A percentile compares a stretch with the other conserved stretches of the same genome.
These are phyloP conservation scores for Cyclotella choctawhatcheeana DNA, from an alignment of 108 stramenopile species.

Conservation along the genomic window DNA sequence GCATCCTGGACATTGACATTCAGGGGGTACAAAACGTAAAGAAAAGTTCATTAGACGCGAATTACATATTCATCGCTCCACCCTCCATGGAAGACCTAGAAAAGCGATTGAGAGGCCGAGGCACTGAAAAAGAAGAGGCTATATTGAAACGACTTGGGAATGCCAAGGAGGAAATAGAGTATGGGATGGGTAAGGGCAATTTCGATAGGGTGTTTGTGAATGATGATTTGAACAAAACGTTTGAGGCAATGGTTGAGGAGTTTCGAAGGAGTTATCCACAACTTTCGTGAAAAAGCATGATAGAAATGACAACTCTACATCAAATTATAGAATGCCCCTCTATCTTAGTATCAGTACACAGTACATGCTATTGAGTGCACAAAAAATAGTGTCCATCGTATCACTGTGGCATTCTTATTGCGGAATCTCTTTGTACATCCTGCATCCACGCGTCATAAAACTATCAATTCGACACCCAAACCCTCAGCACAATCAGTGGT, in stretches of 20 bases:
- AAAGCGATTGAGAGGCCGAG: slow-evolving; percentile 84
- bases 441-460: too few species aligned
- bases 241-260: slow-evolving; percentile 62
- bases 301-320: too few species aligned
- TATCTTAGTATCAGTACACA: too few species aligned
- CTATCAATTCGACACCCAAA: too few species aligned
- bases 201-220: slow-evolving; percentile 63
- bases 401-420: too few species aligned
- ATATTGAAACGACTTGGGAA: slow-evolving; percentile 83
- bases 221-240: slow-evolving; percentile 63
- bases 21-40: slow-evolving; percentile 84
- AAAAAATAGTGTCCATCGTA: too few species aligned
- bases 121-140: slow-evolving; percentile 92
- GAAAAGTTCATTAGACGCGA: slow-evolving; percentile 48
- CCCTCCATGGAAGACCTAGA: slow-evolving; percentile 93
- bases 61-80: slow-evolving; percentile 90
- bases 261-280: slow-evolving; percentile 71
- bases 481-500: too few species aligned
- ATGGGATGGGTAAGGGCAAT: slow-evolving; percentile 70
- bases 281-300: too few species aligned
- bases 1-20: slow-evolving; percentile 95
- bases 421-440: too few species aligned
- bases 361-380: too few species aligned
- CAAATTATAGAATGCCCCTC: too few species aligned
- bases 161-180: slow-evolving; percentile 92